These are phyloP conservation scores for Oemleria cerasiformis DNA, from an alignment of 306 rosid species.

Conservation along the genomic window DNA sequence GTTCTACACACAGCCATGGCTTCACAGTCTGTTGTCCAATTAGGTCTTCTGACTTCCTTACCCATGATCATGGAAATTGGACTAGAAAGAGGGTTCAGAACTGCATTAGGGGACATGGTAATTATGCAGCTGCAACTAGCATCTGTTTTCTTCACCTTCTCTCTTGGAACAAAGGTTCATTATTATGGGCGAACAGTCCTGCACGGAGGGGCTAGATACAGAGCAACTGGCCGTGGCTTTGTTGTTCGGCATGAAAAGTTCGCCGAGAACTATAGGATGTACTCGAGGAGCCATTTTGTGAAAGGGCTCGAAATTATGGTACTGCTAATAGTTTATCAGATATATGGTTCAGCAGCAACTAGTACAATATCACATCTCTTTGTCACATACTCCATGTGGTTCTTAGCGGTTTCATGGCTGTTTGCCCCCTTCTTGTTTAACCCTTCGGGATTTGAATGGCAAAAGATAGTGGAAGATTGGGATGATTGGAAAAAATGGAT, in stretches of 20 bases:
- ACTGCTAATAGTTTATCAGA: constrained; percentile 62
- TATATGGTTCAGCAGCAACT: constrained; percentile 53
- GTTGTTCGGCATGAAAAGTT: constrained; percentile 82
- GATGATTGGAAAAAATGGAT: constrained; percentile 84
- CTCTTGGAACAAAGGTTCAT: constrained; percentile 81
- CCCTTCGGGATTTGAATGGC: constrained; percentile 91
- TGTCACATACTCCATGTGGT: constrained; percentile 54
- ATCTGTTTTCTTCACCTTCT: constrained; percentile 82
- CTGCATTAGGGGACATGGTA: constrained; percentile 75
- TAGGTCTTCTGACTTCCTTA: constrained; percentile 81
- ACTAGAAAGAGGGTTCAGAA: constrained; percentile 80
- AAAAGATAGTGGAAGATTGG: constrained; percentile 77
- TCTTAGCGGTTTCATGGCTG: constrained; percentile 73
- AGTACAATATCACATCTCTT: too few species aligned
- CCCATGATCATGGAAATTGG: constrained; percentile 90
- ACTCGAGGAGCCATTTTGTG: constrained; percentile 87
- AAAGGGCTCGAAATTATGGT: constrained; percentile 86
- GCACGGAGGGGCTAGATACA: constrained; percentile 89
- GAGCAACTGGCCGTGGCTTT: constrained; percentile 94
- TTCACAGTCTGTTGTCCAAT: constrained; percentile 75
- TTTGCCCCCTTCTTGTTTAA: constrained; percentile 83
- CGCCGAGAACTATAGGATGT: constrained; percentile 88
- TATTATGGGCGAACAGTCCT: constrained; percentile 80
- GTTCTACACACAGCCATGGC: constrained; percentile 40
- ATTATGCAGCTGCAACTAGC: constrained; percentile 91